phyloP scores from a whole-genome alignment of 352 stramenopile genomes.

The Detonula confervacea region DNA sequence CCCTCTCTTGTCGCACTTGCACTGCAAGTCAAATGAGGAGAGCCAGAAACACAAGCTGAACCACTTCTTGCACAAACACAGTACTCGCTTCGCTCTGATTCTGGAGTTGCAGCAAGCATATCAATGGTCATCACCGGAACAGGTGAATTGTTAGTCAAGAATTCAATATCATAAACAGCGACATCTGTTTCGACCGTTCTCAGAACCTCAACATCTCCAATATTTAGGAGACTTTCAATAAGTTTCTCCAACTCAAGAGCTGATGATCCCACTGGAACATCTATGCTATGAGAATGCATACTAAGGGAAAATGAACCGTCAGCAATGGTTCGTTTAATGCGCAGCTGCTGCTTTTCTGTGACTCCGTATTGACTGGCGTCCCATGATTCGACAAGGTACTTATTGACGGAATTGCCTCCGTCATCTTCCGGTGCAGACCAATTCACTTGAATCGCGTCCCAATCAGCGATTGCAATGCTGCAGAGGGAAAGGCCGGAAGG shows the following conservation, averaged over 20 bases:
- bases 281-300: slow-evolving; percentile 82
- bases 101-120: slow-evolving; percentile 30
- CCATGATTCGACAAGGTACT: slow-evolving; percentile 89
- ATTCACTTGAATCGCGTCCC: slow-evolving; percentile 84
- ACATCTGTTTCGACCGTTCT: slow-evolving; percentile 26
- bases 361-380: slow-evolving; percentile 43
- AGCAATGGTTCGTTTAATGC: slow-evolving; percentile 89
- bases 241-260: slow-evolving; percentile 83
- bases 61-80: slow-evolving; percentile 52
- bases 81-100: slow-evolving; percentile 35
- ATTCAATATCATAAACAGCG: slow-evolving; percentile 57
- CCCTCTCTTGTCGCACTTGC: slow-evolving; percentile 86
- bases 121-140: slow-evolving; percentile 44
- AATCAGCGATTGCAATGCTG: slow-evolving; percentile 65
- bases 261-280: slow-evolving; percentile 85
- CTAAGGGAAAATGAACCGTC: slow-evolving; percentile 61
- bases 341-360: slow-evolving; percentile 68
- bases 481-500: slow-evolving; percentile 64
- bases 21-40: slow-evolving; percentile 73
- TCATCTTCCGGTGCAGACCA: slow-evolving; percentile 89
- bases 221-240: slow-evolving; percentile 91
- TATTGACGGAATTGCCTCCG: slow-evolving; percentile 85
- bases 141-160: slow-evolving; percentile 48
- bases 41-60: slow-evolving; percentile 36
- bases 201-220: slow-evolving; percentile 47